Base-by-base conservation (phyloP, 805 yeast genomes). In the Zygosaccharomyces pseudorouxii region DNA sequence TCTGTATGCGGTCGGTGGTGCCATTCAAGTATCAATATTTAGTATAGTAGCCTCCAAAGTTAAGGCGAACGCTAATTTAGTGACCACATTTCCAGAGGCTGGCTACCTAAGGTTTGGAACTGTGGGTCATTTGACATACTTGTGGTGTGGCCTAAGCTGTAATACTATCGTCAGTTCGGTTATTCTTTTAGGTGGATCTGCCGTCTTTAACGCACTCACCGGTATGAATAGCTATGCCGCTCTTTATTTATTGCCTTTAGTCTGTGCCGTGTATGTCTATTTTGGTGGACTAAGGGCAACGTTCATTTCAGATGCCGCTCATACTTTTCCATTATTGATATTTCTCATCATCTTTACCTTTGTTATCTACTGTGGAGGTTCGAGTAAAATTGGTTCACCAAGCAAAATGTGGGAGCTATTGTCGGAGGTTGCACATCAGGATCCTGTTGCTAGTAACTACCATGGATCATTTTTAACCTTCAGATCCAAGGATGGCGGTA, bases 211-310 rank as follows among this genome's bases (percentile, higher is more conserved):
- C 41, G 71, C 64, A 19, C 58, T 71, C 12, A 70, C 77, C 22
- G 79, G 79, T 19, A 73, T 76, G 68, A 62, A 71, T 46, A 62
- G 63, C 38, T 71, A 71, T 42, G 80, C 80, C n/a, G 71, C 77
- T 1, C 64, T 71, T 14, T 71, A 74, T 57, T 59, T 76, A 38
- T 55, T 76, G 8, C 79, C 80, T 4, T 54, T 75, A 27, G 77
- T 77, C n/a, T 79, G 77, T 41, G 66, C 76, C 45, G 59, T 76
- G 14, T 78, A 77, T 55, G 77, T 79, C 3, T 67, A 71, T 23
- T 68, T 76, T 36, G 81, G 81, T 44, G 82, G 81, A 7, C 60
- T 77, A 27, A 72, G 75, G 53, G 77, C 80, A 10, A 77, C 81
- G 2, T 76, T 77, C 51, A 64, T 77, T 35, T 71, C 81, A 11